Percentiles rank a stretch among this genome's conserved stretches.
phyloP scores from a whole-genome alignment of 1,284 basidiomycete species.

The Ustilago hordei region DNA sequence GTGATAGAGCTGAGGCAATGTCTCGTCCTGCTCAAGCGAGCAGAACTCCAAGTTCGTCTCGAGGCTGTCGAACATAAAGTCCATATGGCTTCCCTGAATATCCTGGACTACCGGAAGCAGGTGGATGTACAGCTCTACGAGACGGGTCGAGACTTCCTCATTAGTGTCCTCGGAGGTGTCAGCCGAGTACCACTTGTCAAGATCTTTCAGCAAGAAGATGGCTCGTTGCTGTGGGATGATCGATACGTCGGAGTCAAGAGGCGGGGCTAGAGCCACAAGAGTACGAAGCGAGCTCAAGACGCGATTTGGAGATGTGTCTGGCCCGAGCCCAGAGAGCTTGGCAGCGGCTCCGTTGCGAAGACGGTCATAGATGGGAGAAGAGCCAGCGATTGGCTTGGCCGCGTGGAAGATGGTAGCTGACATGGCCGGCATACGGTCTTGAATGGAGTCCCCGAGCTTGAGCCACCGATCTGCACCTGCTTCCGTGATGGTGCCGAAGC shows the following conservation, averaged over 20 bases:
- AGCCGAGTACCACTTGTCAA: constrained; percentile 84
- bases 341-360: constrained; percentile 92
- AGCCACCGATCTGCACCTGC: constrained; percentile 61
- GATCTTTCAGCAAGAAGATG: constrained; percentile 87
- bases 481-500: constrained; percentile 55
- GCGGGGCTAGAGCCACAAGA: constrained; percentile 82
- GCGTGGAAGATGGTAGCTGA: constrained; percentile 44
- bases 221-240: constrained; percentile 83
- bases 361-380: constrained; percentile 77
- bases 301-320: constrained; percentile 76
- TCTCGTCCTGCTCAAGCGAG: constrained; percentile 75
- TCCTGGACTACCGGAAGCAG: constrained; percentile 90
- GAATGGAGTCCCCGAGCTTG: constrained; percentile 44
- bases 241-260: constrained; percentile 82
- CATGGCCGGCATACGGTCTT: constrained; percentile 35
- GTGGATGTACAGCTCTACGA: constrained; percentile 81
- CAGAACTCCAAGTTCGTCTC: constrained; percentile 86
- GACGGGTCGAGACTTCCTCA: constrained; percentile 79
- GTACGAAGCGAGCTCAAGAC: constrained; percentile 80
- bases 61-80: constrained; percentile 87
- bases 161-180: constrained; percentile 75
- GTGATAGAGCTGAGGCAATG: constrained; percentile 77
- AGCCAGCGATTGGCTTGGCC: constrained; percentile 44
- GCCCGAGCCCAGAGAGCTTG: constrained; percentile 78
- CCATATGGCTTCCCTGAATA: constrained; percentile 88